Conservation (phyloP, 139 green algal genomes). For the Penium margaritaceum region DNA sequence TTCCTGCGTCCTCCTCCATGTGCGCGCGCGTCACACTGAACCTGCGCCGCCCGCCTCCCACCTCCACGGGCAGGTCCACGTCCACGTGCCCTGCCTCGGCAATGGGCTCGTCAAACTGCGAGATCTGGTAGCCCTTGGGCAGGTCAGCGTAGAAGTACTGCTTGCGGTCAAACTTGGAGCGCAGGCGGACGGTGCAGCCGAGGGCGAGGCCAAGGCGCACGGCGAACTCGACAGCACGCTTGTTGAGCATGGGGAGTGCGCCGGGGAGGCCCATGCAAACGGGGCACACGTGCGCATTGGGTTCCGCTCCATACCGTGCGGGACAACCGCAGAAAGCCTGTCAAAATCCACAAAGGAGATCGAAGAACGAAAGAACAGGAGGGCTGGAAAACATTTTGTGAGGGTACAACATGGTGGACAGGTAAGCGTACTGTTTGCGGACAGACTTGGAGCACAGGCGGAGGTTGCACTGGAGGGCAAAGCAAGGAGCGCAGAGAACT, state of each 20-base stretch:
- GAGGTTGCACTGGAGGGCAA: no score
- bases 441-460: no score
- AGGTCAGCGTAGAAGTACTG: slow-evolving; percentile 99
- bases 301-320: slow-evolving; percentile 70
- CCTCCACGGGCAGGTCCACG: slow-evolving; percentile 52
- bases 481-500: no score
- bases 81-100: slow-evolving; percentile 51
- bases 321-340: slow-evolving; percentile 88
- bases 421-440: no score
- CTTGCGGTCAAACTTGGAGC: slow-evolving; percentile 95
- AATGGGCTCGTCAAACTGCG: slow-evolving; percentile 81
- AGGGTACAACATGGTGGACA: no score
- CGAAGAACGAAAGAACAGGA: neutral
- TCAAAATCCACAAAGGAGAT: neutral
- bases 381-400: no score
- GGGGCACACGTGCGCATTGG: slow-evolving; percentile 87
- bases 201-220: slow-evolving; percentile 66
- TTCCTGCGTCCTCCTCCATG: slow-evolving; percentile 93
- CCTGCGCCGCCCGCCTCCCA: slow-evolving; percentile 27
- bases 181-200: slow-evolving; percentile 57
- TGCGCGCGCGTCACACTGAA: slow-evolving; percentile 68
- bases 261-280: slow-evolving; percentile 85
- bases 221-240: slow-evolving; percentile 12
- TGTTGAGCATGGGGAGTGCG: slow-evolving; percentile 33
- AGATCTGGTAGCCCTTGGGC: slow-evolving; percentile 79